Conservation (phyloP, 1,284 basidiomycete species). For the Rhodotorula sp. region DNA sequence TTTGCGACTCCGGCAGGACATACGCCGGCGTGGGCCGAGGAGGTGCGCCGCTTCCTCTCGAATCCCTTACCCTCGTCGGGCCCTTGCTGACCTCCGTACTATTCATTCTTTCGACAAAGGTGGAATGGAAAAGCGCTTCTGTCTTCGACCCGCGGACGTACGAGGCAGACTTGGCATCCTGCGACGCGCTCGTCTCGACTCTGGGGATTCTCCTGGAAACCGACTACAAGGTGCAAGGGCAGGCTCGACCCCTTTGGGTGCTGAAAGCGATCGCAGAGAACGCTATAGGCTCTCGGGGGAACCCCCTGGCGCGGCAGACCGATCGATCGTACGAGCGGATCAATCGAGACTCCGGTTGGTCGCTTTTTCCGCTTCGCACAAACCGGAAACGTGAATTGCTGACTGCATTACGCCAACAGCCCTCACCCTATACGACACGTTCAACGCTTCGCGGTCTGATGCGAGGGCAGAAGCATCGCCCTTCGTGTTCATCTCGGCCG, state of each 20-base stretch:
- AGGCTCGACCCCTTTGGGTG: conserved; percentile 54
- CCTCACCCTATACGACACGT: conserved; percentile 16
- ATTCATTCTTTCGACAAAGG: conserved; percentile 52
- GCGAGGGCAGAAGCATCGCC: conserved; percentile 58
- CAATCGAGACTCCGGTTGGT: conserved; percentile 86
- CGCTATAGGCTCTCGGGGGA: conserved; percentile 44
- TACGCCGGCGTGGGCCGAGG: conserved; percentile 75
- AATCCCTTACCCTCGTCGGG: conserved; percentile 6
- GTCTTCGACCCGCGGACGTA: conserved; percentile 76
- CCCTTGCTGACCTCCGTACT: conserved; percentile 12
- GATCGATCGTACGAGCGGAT: conserved; percentile 68
- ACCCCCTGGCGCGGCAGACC: conserved; percentile 41
- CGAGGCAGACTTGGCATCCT: conserved; percentile 62
- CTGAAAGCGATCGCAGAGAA: conserved; percentile 55
- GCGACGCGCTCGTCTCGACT: conserved; percentile 84
- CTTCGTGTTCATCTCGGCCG: conserved; percentile 92
- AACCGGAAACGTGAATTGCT: not conserved
- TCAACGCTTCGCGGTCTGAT: conserved; percentile 50
- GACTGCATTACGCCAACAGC: not conserved
- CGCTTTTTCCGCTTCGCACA: not conserved
- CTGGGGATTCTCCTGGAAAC: conserved; percentile 88
- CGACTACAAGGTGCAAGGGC: conserved; percentile 73
- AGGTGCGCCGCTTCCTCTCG: conserved; percentile 53
- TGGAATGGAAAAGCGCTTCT: conserved; percentile 76
- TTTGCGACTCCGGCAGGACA: conserved; percentile 86